Evolutionary conservation across 1,139 yeast genomes (phyloP).

Genomic region (Tardiomyces blankii): DNA sequence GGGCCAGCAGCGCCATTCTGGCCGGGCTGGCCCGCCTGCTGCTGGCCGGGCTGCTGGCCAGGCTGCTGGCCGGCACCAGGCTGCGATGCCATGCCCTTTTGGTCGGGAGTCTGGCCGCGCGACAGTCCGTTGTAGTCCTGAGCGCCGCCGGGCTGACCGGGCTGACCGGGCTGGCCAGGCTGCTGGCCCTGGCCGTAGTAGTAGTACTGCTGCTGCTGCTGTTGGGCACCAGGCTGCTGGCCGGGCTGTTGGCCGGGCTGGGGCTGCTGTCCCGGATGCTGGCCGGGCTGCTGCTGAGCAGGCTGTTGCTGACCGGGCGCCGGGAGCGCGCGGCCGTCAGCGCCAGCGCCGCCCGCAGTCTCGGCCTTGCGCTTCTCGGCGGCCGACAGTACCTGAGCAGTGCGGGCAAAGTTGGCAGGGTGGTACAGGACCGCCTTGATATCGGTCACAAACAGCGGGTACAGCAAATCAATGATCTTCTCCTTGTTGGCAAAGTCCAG

Average conservation of each 20-base stretch:
- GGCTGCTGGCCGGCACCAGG: not conserved
- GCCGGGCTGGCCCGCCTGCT: not conserved
- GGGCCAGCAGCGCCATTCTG: not conserved
- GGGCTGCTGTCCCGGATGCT: slow-evolving; percentile 3
- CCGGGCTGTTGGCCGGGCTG: not conserved
- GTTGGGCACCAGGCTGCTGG: slow-evolving; percentile 1
- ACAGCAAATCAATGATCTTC: slow-evolving; percentile 72
- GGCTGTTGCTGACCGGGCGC: slow-evolving; percentile 1
- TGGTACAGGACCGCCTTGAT: slow-evolving; percentile 54
- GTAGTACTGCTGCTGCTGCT: slow-evolving; percentile 1
- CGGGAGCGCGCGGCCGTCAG: not conserved
- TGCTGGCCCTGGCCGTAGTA: not conserved
- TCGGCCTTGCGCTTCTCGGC: slow-evolving; percentile 15
- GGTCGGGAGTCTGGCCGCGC: not conserved
- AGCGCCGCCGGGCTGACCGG: slow-evolving; percentile 1
- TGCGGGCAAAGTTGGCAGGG: slow-evolving; percentile 24
- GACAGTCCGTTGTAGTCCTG: too few species aligned
- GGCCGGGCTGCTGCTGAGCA: not conserved
- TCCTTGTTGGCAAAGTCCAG: slow-evolving; percentile 84
- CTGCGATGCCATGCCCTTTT: not conserved
- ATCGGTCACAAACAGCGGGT: slow-evolving; percentile 82
- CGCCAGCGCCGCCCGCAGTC: not conserved
- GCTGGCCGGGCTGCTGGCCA: not conserved
- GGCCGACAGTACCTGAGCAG: slow-evolving; percentile 25
- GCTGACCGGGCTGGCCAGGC: slow-evolving; percentile 1